phyloP scores from a whole-genome alignment of 345 rosid species.

The Hibiscus syriacus region DNA sequence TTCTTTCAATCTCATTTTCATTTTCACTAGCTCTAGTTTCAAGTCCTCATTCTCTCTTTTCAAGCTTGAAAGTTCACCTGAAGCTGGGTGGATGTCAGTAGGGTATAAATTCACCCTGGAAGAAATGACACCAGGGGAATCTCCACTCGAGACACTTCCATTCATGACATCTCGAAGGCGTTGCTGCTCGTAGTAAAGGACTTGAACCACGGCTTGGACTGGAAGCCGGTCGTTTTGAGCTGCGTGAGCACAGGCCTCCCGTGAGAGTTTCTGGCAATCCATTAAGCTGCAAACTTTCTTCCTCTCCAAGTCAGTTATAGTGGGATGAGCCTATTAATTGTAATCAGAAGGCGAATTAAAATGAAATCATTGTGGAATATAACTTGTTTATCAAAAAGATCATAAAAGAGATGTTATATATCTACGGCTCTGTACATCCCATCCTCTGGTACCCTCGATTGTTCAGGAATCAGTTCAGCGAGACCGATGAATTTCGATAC shows the following conservation, averaged over 20 bases:
- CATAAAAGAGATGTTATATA: constrained; percentile 30
- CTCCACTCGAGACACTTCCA: constrained; percentile 26
- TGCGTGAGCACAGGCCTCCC: constrained; percentile 96
- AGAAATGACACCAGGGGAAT: constrained; percentile 26
- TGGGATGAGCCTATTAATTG: constrained; percentile 71
- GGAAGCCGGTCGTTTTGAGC: constrained; percentile 95
- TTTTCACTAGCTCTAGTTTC: constrained; percentile 62
- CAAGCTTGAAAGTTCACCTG: constrained; percentile 55
- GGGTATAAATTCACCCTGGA: constrained; percentile 27
- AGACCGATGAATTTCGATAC: constrained; percentile 59
- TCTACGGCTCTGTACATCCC: constrained; percentile 87
- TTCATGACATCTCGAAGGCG: constrained; percentile 67
- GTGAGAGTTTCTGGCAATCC: constrained; percentile 92
- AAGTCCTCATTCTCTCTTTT: constrained; percentile 80
- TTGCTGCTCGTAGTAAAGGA: constrained; percentile 87
- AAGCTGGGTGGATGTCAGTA: constrained; percentile 34
- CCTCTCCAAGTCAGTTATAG: constrained; percentile 74
- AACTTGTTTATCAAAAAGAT: neutral
- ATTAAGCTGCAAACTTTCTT: constrained; percentile 90
- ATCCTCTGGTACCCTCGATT: constrained; percentile 73
- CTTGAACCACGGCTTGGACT: constrained; percentile 87
- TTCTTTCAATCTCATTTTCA: constrained; percentile 86
- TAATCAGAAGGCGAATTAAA: neutral
- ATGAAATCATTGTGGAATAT: neutral
- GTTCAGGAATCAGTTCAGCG: constrained; percentile 80